Conservation (phyloP, 305 asterid genomes). For the Plantago rigida region DNA sequence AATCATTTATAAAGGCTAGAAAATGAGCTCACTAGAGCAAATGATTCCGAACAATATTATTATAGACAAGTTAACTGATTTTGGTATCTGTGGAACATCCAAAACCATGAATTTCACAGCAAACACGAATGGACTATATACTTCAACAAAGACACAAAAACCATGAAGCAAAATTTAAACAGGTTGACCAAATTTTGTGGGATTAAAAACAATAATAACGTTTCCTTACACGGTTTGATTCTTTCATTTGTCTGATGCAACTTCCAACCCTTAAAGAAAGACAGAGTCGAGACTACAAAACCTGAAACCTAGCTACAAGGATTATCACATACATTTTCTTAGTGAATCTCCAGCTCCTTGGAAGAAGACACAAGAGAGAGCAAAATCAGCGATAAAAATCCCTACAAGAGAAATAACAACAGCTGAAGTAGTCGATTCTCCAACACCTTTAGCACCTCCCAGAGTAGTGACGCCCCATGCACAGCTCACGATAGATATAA, state of each 20-base stretch:
- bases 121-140: background rate
- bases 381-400: slow-evolving; percentile 84
- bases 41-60: background rate
- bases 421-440: slow-evolving; percentile 91
- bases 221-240: background rate
- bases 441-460: slow-evolving; percentile 96
- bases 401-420: slow-evolving; percentile 90
- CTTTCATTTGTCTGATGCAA: background rate
- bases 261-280: background rate
- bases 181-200: background rate
- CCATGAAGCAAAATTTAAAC: background rate
- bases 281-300: slow-evolving; percentile 2
- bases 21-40: no score
- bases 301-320: slow-evolving; percentile 7
- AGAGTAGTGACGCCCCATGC: slow-evolving; percentile 95
- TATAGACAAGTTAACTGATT: background rate
- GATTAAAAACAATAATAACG: background rate
- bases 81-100: background rate
- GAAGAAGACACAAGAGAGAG: slow-evolving; percentile 66
- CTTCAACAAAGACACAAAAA: background rate
- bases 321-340: slow-evolving; percentile 50
- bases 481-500: slow-evolving; percentile 81
- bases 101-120: background rate
- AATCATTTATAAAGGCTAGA: background rate
- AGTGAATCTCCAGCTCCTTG: slow-evolving; percentile 93